Conservation (phyloP, 2,329 filamentous ascomycete genomes). For the Cryphonectria carpinicola region DNA sequence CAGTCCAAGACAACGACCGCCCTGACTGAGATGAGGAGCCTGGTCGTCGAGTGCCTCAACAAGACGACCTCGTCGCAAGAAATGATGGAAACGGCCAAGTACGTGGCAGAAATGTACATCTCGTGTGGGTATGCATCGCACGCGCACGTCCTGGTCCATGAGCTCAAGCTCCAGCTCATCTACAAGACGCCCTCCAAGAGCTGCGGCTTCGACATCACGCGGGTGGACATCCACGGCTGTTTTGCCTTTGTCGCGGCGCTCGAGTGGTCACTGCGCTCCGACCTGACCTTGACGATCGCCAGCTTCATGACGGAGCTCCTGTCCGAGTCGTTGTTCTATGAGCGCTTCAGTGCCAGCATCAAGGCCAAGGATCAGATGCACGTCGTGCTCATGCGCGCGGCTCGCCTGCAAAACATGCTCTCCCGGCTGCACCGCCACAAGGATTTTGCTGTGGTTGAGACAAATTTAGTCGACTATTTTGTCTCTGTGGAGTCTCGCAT, state of each 20-base stretch:
- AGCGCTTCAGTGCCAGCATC: conserved; percentile 5
- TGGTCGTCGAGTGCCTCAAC: conserved; percentile 10
- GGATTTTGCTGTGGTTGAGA: conserved; percentile 7
- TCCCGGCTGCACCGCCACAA: conserved; percentile 4
- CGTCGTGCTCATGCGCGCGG: conserved; percentile 3
- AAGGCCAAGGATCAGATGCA: conserved; percentile 4
- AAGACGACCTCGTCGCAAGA: conserved; percentile 6
- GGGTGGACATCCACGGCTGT: not conserved
- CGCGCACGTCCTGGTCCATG: not conserved
- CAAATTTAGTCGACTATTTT: not conserved
- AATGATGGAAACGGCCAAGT: conserved; percentile 6
- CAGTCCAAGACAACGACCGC: conserved; percentile 1
- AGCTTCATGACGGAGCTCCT: conserved; percentile 12
- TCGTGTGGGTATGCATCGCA: conserved; percentile 6
- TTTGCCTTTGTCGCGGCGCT: conserved; percentile 7
- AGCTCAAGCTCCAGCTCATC: conserved; percentile 14
- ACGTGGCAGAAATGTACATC: conserved; percentile 2
- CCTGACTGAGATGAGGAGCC: conserved; percentile 1
- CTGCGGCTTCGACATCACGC: conserved; percentile 1
- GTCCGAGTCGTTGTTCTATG: conserved; percentile 11
- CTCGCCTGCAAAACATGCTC: conserved; percentile 5
- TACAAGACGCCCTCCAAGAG: conserved; percentile 6
- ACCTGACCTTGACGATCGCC: conserved; percentile 5
- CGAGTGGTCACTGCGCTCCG: conserved; percentile 8
- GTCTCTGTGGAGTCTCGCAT: conserved; percentile 34